These are phyloP conservation scores for Lophiostoma macrostomum DNA, from an alignment of 495 filamentous ascomycete species.

Conservation along the genomic window DNA sequence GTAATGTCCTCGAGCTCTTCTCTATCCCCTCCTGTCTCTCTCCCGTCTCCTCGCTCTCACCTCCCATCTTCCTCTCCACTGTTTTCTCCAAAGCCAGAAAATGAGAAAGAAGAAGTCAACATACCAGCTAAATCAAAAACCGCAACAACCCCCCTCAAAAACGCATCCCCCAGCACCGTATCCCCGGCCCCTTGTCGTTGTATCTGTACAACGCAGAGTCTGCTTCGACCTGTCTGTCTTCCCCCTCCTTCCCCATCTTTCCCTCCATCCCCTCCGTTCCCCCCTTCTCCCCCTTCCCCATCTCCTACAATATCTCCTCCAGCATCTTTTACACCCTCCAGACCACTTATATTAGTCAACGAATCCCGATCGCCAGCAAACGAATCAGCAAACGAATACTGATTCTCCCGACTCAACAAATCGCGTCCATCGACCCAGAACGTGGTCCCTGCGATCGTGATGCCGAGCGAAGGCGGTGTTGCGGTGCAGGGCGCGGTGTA, in stretches of 20 bases:
- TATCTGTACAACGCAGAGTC: constrained; percentile 29
- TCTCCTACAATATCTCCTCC: neutral
- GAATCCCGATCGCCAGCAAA: too few relatives aligned
- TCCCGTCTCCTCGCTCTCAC: neutral
- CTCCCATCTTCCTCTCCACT: neutral
- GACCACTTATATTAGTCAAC: too few relatives aligned
- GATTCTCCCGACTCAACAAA: constrained; percentile 50
- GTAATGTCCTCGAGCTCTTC: too few relatives aligned
- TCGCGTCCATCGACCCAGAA: constrained; percentile 57
- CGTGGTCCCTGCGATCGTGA: constrained; percentile 48
- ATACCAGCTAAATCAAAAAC: constrained; percentile 59
- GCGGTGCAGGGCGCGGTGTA: constrained; percentile 59
- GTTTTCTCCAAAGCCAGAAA: neutral
- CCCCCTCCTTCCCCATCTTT: constrained; percentile 42
- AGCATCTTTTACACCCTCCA: constrained; percentile 22
- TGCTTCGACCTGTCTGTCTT: constrained; percentile 44
- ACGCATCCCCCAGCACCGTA: constrained; percentile 58
- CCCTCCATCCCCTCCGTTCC: constrained; percentile 15
- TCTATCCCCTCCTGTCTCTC: too few relatives aligned
- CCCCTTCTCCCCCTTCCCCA: constrained; percentile 32
- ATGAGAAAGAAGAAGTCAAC: neutral
- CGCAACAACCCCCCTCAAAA: constrained; percentile 61
- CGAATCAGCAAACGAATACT: too few relatives aligned
- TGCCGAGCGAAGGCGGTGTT: constrained; percentile 50
- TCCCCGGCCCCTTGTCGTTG: constrained; percentile 23